A percentile compares a stretch with the other conserved stretches of the same genome.
These are phyloP conservation scores for Ophiocordyceps sinensis DNA, from an alignment of 2,329 filamentous ascomycete genomes.

Conservation along the genomic window DNA sequence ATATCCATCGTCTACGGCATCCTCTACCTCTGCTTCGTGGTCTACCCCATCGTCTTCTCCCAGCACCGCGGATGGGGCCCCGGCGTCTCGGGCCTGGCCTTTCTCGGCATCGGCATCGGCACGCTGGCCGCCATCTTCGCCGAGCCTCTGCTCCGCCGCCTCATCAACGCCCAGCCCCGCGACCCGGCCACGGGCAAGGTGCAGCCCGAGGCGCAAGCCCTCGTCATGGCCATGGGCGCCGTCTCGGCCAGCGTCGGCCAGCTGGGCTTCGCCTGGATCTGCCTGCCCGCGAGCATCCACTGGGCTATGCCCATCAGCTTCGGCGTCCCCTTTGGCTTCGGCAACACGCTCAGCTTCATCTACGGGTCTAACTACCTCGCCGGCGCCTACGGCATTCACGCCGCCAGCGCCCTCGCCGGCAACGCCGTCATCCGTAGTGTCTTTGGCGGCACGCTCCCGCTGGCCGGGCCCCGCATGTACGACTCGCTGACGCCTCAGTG, in stretches of 20 bases:
- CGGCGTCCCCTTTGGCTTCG: conserved; percentile 64
- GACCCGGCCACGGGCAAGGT: conserved; percentile 63
- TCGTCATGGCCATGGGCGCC: conserved; percentile 64
- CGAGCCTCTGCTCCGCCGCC: conserved; percentile 58
- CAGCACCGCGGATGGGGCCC: conserved; percentile 62
- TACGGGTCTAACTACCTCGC: conserved; percentile 72
- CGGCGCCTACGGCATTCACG: conserved; percentile 65
- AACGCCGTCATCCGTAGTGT: conserved; percentile 62
- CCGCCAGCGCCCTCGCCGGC: conserved; percentile 65
- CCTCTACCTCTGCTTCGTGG: conserved; percentile 80
- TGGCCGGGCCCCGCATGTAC: conserved; percentile 65
- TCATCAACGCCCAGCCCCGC: conserved; percentile 63
- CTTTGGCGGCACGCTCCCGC: conserved; percentile 63
- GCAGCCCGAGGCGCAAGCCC: conserved; percentile 67
- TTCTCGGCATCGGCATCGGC: conserved; percentile 54
- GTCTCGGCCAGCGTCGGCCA: conserved; percentile 64
- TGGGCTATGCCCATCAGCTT: conserved; percentile 71
- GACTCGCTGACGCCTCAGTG: conserved; percentile 54
- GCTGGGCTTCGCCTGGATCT: conserved; percentile 81
- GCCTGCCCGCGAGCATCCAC: conserved; percentile 59
- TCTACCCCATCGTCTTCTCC: conserved; percentile 74
- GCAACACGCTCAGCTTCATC: conserved; percentile 68
- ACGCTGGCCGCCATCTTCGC: conserved; percentile 44
- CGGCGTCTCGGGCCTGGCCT: conserved; percentile 62
- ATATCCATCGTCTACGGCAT: conserved; percentile 78